Base-by-base conservation (phyloP, 1,139 yeast genomes). In the Pneumocystis murina region DNA sequence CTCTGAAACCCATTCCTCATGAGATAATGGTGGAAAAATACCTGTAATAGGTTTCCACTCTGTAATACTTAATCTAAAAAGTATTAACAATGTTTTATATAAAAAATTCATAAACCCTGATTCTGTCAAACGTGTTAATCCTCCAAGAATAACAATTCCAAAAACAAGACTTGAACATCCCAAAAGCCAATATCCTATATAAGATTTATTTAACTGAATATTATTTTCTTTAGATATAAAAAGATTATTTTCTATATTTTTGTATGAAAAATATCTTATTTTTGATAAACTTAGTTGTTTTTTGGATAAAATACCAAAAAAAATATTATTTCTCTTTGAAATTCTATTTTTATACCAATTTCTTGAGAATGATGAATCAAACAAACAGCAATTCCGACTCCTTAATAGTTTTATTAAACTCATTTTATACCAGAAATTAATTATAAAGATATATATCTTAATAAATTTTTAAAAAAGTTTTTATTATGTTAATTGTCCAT, bases 21-120 rank as follows among this genome's bases (percentile, higher is more conserved):
- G 84, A 64, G 77, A 82, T 71, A 87, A 72, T 0, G 98, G 98
- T 5, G 98, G 98, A 24, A 94, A 74, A 2, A 95, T 77, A 58
- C 99, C 99, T 0, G 98, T 90, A 40, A 94, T 91, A 0, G 99
- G 99, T 73, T 85, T 88, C 99, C 99, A 94, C 74, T 94, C 98
- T 0, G 98, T 92, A 72, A 94, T 94, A 61, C 96, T 87, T 62
- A 94, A 78, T 12, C 60, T 58, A 30, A 24, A 58, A 12, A 28
- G 17, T 38, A 55, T n/a, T 39, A 8, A 17, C 4, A 57, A 20
- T 5, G 24, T 57, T 36, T 20, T 12, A 36, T 57, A n/a, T 41
- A 41, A 17, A 24, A 24, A 48, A 20, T 12, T 2, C 7, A 48
- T 48, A 20, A 38, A 58, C 0, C 98, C 99, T 1, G 96, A 87